A percentile compares a stretch with the other conserved stretches of the same genome.
phyloP scores from a whole-genome alignment of 2,329 filamentous ascomycete species.

The Stenocarpella maydis region DNA sequence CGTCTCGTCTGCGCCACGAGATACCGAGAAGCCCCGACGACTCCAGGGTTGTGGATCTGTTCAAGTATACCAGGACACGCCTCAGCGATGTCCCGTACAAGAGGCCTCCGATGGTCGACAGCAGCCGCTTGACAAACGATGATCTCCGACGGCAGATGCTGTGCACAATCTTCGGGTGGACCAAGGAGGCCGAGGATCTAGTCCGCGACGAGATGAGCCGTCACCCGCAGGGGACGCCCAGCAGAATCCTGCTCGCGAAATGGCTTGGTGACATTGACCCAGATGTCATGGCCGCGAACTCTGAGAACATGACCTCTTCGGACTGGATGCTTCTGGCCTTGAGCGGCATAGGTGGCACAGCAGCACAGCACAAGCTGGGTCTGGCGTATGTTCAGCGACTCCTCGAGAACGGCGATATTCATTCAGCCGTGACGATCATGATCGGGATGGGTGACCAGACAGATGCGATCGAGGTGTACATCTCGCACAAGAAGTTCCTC shows the following conservation, averaged over 20 bases:
- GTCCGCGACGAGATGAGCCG: conserved; percentile 84
- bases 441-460: conserved; percentile 91
- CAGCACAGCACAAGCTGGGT: conserved; percentile 88
- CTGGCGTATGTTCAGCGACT: conserved; percentile 90
- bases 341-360: conserved; percentile 81
- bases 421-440: conserved; percentile 91
- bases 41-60: conserved; percentile 76
- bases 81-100: conserved; percentile 85
- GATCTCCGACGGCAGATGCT: conserved; percentile 91
- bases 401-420: conserved; percentile 87
- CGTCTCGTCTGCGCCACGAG: conserved; percentile 82
- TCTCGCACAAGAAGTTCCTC: conserved; percentile 90
- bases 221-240: conserved; percentile 77
- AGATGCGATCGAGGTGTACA: conserved; percentile 95
- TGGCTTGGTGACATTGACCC: conserved; percentile 90
- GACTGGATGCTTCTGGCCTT: conserved; percentile 98
- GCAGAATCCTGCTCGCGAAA: conserved; percentile 83
- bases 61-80: conserved; percentile 83
- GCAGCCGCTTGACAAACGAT: conserved; percentile 73
- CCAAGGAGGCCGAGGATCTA: conserved; percentile 80
- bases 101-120: conserved; percentile 67
- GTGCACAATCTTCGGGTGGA: conserved; percentile 93
- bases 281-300: conserved; percentile 81
- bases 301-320: conserved; percentile 87
- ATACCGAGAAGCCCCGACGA: conserved; percentile 81